Evolutionary conservation across 2,329 filamentous ascomycete species (phyloP).

Genomic region (Plenodomus biglobosus): DNA sequence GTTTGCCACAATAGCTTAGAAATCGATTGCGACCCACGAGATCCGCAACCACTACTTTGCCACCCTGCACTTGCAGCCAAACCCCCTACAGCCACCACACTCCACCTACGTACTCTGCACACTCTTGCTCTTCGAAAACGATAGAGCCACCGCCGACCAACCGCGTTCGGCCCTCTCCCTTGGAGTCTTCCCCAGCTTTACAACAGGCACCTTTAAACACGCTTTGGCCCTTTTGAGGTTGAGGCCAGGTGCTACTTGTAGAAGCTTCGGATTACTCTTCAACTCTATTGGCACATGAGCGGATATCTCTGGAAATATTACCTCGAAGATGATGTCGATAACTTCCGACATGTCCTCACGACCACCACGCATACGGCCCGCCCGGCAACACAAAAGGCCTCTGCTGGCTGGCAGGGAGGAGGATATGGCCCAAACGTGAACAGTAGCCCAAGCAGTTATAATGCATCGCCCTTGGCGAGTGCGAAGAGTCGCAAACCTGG

Average conservation of each 20-base stretch:
- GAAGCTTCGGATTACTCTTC: slow-evolving; percentile 53
- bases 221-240: slow-evolving; percentile 84
- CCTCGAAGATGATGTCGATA: slow-evolving; percentile 96
- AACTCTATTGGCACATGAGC: slow-evolving; percentile 71
- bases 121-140: not conserved
- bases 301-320: slow-evolving; percentile 95
- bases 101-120: not conserved
- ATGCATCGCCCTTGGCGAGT: slow-evolving; percentile 49
- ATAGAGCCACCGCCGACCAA: slow-evolving; percentile 26
- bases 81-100: slow-evolving; percentile 1
- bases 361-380: slow-evolving; percentile 64
- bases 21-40: not conserved
- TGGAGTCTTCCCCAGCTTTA: slow-evolving; percentile 53
- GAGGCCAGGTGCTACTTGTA: slow-evolving; percentile 79
- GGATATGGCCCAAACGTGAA: slow-evolving; percentile 38
- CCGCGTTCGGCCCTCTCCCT: slow-evolving; percentile 23
- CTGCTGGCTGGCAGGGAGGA: slow-evolving; percentile 38
- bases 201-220: slow-evolving; percentile 75
- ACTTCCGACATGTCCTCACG: slow-evolving; percentile 85
- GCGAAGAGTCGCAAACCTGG: slow-evolving; percentile 39
- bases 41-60: slow-evolving; percentile 5
- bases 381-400: slow-evolving; percentile 55
- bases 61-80: slow-evolving; percentile 12
- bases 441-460: slow-evolving; percentile 52
- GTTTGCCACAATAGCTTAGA: slow-evolving; percentile 1